These are phyloP conservation scores for Holtermannia corniformis DNA, from an alignment of 768 basidiomycete species.

Conservation along the genomic window DNA sequence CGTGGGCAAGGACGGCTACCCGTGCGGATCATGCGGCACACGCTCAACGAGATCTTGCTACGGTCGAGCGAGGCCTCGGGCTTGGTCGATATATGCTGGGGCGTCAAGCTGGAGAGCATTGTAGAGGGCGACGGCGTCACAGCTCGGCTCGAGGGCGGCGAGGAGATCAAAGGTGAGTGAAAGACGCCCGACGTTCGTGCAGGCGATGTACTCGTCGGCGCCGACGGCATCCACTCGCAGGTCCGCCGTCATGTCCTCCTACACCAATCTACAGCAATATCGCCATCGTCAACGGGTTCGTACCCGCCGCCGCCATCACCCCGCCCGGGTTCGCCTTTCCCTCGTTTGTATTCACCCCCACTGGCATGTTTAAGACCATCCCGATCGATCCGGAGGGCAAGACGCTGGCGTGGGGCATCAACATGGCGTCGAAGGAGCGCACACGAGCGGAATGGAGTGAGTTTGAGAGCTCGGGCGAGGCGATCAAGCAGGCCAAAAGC, in stretches of 20 bases:
- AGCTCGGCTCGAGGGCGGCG: constrained; percentile 21
- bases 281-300: constrained; percentile 7
- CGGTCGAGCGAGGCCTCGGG: constrained; percentile 8
- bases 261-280: constrained; percentile 8
- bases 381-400: constrained; percentile 12
- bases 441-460: constrained; percentile 16
- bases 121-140: constrained; percentile 17
- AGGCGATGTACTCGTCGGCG: constrained; percentile 24
- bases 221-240: constrained; percentile 28
- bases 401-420: constrained; percentile 18
- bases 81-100: constrained; percentile 12
- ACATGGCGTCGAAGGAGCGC: constrained; percentile 1
- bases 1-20: constrained; percentile 3
- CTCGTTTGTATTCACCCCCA: constrained; percentile 13
- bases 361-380: constrained; percentile 24
- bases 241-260: constrained; percentile 25
- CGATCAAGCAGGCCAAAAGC: constrained; percentile 7
- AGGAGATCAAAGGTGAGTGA: constrained; percentile 9
- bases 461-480: constrained; percentile 17
- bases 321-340: constrained; percentile 10
- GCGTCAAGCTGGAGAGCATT: constrained; percentile 6
- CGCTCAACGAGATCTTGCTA: constrained; percentile 14
- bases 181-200: not conserved
- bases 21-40: constrained; percentile 20
- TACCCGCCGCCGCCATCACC: not conserved